Evolutionary conservation across 2,329 filamentous ascomycete species (phyloP), one percentile per base, ranked within the genome.

Genomic region (Stachybotrys chlorohalonatus): DNA sequence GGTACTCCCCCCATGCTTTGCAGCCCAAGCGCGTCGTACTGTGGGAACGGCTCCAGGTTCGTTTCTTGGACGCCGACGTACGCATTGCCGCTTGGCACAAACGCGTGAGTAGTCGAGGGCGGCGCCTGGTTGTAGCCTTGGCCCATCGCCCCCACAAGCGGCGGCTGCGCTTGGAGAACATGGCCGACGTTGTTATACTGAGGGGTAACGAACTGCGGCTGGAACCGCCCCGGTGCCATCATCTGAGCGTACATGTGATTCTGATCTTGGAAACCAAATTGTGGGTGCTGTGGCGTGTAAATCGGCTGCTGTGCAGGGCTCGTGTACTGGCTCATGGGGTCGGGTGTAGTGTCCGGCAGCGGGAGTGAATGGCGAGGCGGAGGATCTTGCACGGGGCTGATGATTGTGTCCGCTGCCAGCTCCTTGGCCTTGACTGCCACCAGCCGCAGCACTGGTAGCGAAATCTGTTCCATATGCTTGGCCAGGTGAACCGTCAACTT

Each of bases 381-480:
- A 1, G 73, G 75, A 49, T 84, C 81, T 60, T 85, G 83, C 2
- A 87, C 76, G 0, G 85, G 85, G 63, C 84, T 87, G 67, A 88
- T 85, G 59, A 86, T 75, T 24, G 83, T 86, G 61, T 87, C 82
- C 7, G 77, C 75, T 30, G 79, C 75, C 16, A 86, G 70, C 51
- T 77, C 73, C 57, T 71, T 76, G 46, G 71, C 69, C 53, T 62
- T 70, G 45, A 63, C 66, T 6, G 75, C 75, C 4, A 85, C 82
- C 3, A 86, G 74, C 15, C 75, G 73, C 54, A 95, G 75, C 36
- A 96, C 82, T 0, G 92, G 91, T 65, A 96, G 81, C 63, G 89
- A 89, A 65, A 96, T 88, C 60, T 90, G 85, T 69, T 96, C 90
- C 90, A 96, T 94, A 68, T 96, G 92, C 69, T 93, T 93, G 52